These are phyloP conservation scores for Tolypocladium tundrense DNA, from an alignment of 2,329 filamentous ascomycete genomes.

Conservation along the genomic window DNA sequence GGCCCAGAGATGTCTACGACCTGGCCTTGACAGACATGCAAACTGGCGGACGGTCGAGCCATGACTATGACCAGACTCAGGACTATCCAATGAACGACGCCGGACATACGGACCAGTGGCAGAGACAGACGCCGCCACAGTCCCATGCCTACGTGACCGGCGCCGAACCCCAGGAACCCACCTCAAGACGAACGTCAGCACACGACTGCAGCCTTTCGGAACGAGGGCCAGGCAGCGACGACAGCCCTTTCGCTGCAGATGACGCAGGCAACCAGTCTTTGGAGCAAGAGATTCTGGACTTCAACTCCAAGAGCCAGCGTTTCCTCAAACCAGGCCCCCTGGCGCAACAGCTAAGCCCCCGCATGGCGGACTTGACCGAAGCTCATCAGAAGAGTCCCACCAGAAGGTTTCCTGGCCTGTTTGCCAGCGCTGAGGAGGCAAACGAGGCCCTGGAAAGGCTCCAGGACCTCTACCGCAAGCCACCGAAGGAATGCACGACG, in stretches of 20 bases:
- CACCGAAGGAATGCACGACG: slow-evolving; percentile 6
- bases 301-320: neutral
- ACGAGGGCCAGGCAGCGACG: neutral
- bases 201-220: neutral
- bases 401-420: neutral
- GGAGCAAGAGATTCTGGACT: neutral
- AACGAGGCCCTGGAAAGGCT: slow-evolving; percentile 2
- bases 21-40: neutral
- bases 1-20: neutral
- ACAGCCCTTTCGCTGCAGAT: neutral
- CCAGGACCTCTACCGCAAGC: slow-evolving; percentile 8
- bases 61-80: neutral
- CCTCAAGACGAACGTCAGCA: neutral
- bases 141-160: neutral
- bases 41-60: too few species aligned
- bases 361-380: neutral
- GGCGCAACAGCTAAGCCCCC: neutral
- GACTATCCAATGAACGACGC: neutral
- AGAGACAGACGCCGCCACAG: neutral
- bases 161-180: neutral
- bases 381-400: neutral
- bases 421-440: slow-evolving; percentile 2
- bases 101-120: neutral
- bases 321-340: neutral
- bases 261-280: neutral